Evolutionary conservation across 1,284 basidiomycete species (phyloP).

Genomic region (Ustilago cynodontis): DNA sequence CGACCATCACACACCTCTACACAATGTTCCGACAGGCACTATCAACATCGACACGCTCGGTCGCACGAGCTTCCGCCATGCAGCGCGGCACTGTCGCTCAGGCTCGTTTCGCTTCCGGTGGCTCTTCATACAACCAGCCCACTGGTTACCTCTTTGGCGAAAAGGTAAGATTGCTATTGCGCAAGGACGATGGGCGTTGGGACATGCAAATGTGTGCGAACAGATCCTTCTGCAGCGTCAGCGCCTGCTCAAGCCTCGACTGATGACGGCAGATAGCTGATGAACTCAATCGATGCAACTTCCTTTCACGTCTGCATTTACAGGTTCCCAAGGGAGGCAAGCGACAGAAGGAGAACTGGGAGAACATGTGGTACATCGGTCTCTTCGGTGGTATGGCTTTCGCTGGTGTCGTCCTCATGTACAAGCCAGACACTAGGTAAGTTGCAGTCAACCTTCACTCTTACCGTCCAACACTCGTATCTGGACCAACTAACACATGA

Average conservation of each 20-base stretch:
- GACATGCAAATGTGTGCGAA: no score
- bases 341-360: constrained; percentile 88
- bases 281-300: not conserved
- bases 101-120: constrained; percentile 48
- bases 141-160: constrained; percentile 67
- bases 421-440: constrained; percentile 95
- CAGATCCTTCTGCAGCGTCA: no score
- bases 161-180: constrained; percentile 51
- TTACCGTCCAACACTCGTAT: not conserved
- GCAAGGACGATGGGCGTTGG: not conserved
- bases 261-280: constrained; percentile 1
- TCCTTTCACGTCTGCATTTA: not conserved
- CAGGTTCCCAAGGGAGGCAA: constrained; percentile 79
- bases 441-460: constrained; percentile 61
- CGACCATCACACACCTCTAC: constrained; percentile 7
- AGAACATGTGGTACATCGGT: constrained; percentile 65
- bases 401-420: constrained; percentile 82
- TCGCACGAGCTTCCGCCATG: constrained; percentile 19
- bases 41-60: constrained; percentile 35
- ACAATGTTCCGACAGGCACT: constrained; percentile 47
- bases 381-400: constrained; percentile 90
- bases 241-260: not conserved
- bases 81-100: constrained; percentile 39
- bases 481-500: constrained; percentile 4
- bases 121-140: constrained; percentile 65